These are phyloP conservation scores for Rheum nobile DNA, from an alignment of 148 eudicot species.

Conservation along the genomic window DNA sequence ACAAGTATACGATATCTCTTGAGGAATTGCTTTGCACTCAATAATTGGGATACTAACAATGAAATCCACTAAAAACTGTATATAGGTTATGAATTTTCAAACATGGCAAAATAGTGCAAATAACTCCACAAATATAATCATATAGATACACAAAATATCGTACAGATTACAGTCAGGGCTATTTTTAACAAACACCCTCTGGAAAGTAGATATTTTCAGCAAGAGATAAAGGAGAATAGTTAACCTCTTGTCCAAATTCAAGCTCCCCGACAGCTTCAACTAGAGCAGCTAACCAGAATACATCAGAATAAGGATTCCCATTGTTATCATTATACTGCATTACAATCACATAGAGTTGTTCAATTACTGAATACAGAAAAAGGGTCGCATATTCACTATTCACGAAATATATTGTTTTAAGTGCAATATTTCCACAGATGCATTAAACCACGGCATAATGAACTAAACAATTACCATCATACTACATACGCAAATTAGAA, in stretches of 20 bases:
- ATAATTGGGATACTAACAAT: not conserved
- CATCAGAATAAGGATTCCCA: slow-evolving; percentile 85
- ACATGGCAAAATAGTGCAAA: not conserved
- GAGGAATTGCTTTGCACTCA: not conserved
- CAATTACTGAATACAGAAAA: not conserved
- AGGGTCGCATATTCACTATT: not conserved
- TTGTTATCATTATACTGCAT: slow-evolving; percentile 89
- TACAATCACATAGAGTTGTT: not conserved
- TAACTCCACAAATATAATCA: not conserved
- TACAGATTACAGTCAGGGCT: not conserved
- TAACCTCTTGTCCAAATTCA: slow-evolving; percentile 94
- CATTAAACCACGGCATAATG: not conserved
- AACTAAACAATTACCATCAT: not conserved
- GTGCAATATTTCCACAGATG: not conserved
- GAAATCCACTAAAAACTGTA: not conserved
- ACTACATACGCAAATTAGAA: not conserved
- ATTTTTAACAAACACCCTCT: not conserved
- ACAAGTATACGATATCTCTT: not conserved
- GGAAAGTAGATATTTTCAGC: not conserved
- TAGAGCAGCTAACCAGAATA: slow-evolving; percentile 85
- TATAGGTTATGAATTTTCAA: not conserved
- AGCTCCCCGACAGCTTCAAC: slow-evolving; percentile 94
- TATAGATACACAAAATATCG: not conserved
- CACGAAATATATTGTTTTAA: not conserved
- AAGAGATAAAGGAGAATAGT: slow-evolving; percentile 2